phyloP scores from a whole-genome alignment of 164 flowering plant species.

The Protea cynaroides region DNA sequence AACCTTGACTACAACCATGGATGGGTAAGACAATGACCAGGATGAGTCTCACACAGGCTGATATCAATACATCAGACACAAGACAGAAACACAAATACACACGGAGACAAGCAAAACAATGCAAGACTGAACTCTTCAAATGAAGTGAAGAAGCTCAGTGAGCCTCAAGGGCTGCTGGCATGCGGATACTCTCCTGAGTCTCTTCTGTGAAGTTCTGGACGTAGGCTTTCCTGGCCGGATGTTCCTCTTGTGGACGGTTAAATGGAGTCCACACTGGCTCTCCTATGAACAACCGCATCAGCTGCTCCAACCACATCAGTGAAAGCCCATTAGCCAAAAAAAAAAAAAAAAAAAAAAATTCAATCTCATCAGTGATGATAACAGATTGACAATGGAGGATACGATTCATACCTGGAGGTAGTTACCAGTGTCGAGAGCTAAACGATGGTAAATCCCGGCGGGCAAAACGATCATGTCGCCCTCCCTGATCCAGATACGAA shows the following conservation, averaged over 20 bases:
- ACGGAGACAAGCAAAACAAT: no score
- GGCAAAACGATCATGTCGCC: constrained; percentile 89
- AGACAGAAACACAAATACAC: no score
- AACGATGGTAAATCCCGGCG: constrained; percentile 93
- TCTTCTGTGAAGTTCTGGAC: constrained; percentile 12
- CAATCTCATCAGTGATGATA: no score
- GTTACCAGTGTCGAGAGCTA: constrained; percentile 75
- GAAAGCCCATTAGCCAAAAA: no score
- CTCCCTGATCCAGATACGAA: constrained; percentile 72
- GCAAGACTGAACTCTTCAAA: no score
- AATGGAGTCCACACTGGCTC: constrained; percentile 87
- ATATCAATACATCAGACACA: no score
- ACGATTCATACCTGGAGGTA: constrained; percentile 57
- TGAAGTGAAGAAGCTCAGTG: constrained; percentile 24
- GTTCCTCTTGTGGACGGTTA: constrained; percentile 86
- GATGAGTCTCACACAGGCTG: no score
- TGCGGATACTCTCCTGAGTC: no score
- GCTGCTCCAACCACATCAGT: constrained; percentile 29
- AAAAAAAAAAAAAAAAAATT: no score
- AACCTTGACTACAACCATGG: no score
- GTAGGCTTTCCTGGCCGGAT: constrained; percentile 77
- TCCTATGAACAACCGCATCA: constrained; percentile 89
- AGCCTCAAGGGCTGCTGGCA: constrained; percentile 44
- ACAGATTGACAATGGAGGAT: no score
- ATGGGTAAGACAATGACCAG: no score